A percentile compares a stretch with the other conserved stretches of the same genome.
Evolutionary conservation across 805 yeast species (phyloP).

Genomic region (Ogataea philodendri): DNA sequence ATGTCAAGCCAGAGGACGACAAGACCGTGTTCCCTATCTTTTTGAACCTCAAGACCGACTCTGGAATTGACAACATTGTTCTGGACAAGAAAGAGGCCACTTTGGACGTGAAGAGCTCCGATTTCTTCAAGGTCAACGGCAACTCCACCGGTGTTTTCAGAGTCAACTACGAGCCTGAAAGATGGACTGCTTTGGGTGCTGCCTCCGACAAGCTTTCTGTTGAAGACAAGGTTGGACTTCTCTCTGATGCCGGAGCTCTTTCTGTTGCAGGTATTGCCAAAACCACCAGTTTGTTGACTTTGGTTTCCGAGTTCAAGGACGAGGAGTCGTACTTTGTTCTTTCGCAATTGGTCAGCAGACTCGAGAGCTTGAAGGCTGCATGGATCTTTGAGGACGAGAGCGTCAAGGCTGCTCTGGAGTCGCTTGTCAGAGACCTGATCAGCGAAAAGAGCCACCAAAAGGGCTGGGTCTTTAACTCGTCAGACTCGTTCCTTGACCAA

Average conservation of each 20-base stretch:
- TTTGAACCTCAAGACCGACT: slow-evolving; percentile 34
- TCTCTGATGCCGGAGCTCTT: slow-evolving; percentile 53
- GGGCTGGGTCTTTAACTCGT: slow-evolving; percentile 84
- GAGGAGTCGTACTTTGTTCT: slow-evolving; percentile 52
- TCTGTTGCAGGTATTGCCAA: slow-evolving; percentile 47
- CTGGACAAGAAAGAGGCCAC: slow-evolving; percentile 26
- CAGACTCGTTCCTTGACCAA: slow-evolving; percentile 49
- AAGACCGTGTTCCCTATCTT: slow-evolving; percentile 59
- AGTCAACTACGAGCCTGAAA: slow-evolving; percentile 46
- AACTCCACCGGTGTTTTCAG: slow-evolving; percentile 53
- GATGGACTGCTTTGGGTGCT: slow-evolving; percentile 38
- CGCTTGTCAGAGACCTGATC: slow-evolving; percentile 33
- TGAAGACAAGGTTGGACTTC: slow-evolving; percentile 53
- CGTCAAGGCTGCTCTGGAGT: slow-evolving; percentile 32
- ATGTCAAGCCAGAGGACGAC: slow-evolving; percentile 61
- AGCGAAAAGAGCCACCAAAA: slow-evolving; percentile 40
- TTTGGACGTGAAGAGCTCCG: slow-evolving; percentile 21
- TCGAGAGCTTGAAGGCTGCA: slow-evolving; percentile 33
- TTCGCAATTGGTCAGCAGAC: slow-evolving; percentile 49
- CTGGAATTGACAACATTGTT: slow-evolving; percentile 30
- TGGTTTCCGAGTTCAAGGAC: slow-evolving; percentile 39
- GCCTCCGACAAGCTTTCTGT: slow-evolving; percentile 41
- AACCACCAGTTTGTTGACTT: slow-evolving; percentile 46
- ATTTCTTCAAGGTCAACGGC: slow-evolving; percentile 49
- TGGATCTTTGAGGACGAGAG: slow-evolving; percentile 41